Base-by-base conservation (phyloP, 129 eudicot genomes). In the Dittrichia graveolens region DNA sequence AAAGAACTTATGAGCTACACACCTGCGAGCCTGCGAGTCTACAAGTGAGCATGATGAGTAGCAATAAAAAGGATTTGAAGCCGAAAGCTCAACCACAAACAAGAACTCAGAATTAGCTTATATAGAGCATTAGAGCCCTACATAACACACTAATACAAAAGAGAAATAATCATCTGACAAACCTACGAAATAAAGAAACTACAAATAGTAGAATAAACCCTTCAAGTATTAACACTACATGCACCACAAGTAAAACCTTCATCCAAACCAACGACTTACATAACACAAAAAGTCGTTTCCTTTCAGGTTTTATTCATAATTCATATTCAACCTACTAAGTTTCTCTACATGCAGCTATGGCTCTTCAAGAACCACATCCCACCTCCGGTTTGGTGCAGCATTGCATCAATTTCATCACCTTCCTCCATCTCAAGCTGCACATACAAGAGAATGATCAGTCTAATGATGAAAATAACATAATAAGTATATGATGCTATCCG, bases 331-430 rank as follows among this genome's bases (percentile, higher is more conserved):
- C 69, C 61, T 72, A 61, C 70, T 2, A 50, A 18, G 9, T 9
- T 53, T 52, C 35, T 14, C 39, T 46, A 31, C 15, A 12, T 3
- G 40, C 45, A 60, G 43, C 19, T 7, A 58, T 37, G 4, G 53
- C 61, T 35, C 79, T 39, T 41, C 35, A 14, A 7, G 41, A 58
- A 41, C 14, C 18, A 74, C n/a, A 61, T 62, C 31, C 77, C 72
- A 65, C 84, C 84, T 58, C 87, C 87, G 6, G 87, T 83, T 68
- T 83, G 87, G 72, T 79, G 87, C 82, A 83, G 67, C 84, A 83
- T 83, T 12, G 87, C 87, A 61, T 83, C 87, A 46, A 83, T 79
- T 68, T 83, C 87, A 72, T 83, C 87, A 3, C 87, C 87, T 66
- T 83, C 84, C 71, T 83, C 87, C 87, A 83, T 83, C 74, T 83